Evolutionary conservation across 306 rosid species (phyloP), one percentile per base, ranked within the genome.

Genomic region (Urtica urens): DNA sequence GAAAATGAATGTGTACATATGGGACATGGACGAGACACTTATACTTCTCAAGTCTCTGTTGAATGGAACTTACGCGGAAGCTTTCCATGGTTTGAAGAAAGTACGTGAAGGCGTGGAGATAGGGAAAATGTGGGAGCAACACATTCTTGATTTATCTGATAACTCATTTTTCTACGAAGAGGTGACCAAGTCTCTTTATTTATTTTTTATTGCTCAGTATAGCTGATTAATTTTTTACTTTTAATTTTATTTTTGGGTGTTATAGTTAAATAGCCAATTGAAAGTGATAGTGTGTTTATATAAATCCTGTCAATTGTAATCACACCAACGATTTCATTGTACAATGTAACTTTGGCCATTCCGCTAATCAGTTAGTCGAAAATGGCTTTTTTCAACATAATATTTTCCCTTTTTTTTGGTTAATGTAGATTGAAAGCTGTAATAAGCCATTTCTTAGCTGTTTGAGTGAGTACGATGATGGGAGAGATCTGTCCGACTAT

Each of bases 21-120:
- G 97, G 97, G 95, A 84, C 67, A 84, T 88, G 97, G 97, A 88
- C 41, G 97, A 88, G 81, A 88, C 95, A 50, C 87, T 84, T 68
- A 75, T 84, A 51, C 71, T 83, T 46, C 95, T 88, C 49, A 76
- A 76, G 65, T 88, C 97, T 33, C 71, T 88, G 74, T 73, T 88
- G 74, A 78, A 76, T 51, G 79, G 85, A 45, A 63, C 81, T 0
- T 88, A 81, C 12, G 95, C 95, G 0, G 74, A 60, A 79, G 78
- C 77, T 56, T 84, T 81, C 59, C 25, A 54, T 6, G 93, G 93
- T 24, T 47, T 48, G 64, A 84, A 88, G 76, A 81, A 78, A 64
- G 78, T 66, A 39, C 76, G 66, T 57, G 87, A 71, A 68, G 95
- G 97, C 8, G 58, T 76, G 1, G 93, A 78, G 47, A 74, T 88